A percentile compares a stretch with the other conserved stretches of the same genome.
Conservation (phyloP, 768 basidiomycete species). For the Kwoniella sp. region DNA sequence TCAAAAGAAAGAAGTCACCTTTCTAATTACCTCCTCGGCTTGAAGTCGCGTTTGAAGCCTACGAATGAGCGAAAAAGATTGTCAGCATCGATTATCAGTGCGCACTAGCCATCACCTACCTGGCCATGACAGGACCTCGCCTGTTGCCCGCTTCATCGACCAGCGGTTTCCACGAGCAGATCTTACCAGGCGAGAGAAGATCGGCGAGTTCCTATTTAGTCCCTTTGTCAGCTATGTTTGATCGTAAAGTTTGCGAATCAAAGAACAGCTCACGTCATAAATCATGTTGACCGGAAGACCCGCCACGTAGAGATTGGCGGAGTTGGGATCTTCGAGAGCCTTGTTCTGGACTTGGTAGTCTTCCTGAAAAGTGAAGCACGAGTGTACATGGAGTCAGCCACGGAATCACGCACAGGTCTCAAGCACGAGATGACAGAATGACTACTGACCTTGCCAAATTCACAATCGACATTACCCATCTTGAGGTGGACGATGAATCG, state of each 20-base stretch:
- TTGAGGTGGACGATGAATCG: conserved; percentile 32
- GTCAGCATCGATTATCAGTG: background rate
- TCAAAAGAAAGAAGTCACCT: too few relatives aligned
- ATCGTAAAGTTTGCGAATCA: background rate
- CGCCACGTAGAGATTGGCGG: conserved; percentile 41
- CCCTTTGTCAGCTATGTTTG: background rate
- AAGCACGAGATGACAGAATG: too few relatives aligned
- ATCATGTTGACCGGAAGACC: conserved; percentile 31
- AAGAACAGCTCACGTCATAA: conserved; percentile 27
- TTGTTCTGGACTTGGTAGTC: conserved; percentile 44
- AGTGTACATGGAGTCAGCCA: too few relatives aligned
- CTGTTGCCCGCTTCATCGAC: conserved; percentile 33
- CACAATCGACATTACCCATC: conserved; percentile 25
- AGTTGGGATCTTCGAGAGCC: conserved; percentile 37
- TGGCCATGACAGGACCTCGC: conserved; percentile 35
- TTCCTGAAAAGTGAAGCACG: conserved; percentile 37
- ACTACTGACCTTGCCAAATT: conserved; percentile 39
- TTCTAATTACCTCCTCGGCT: conserved; percentile 35
- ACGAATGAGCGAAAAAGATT: background rate
- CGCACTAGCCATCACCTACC: conserved; percentile 17
- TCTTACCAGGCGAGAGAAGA: conserved; percentile 16
- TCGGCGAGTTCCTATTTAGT: conserved; percentile 16
- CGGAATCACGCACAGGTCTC: too few relatives aligned
- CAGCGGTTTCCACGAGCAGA: conserved; percentile 34
- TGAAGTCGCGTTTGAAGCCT: conserved; percentile 37